Base-by-base conservation (phyloP, 2,329 filamentous ascomycete genomes). In the Ceratocystis diversiconidia region DNA sequence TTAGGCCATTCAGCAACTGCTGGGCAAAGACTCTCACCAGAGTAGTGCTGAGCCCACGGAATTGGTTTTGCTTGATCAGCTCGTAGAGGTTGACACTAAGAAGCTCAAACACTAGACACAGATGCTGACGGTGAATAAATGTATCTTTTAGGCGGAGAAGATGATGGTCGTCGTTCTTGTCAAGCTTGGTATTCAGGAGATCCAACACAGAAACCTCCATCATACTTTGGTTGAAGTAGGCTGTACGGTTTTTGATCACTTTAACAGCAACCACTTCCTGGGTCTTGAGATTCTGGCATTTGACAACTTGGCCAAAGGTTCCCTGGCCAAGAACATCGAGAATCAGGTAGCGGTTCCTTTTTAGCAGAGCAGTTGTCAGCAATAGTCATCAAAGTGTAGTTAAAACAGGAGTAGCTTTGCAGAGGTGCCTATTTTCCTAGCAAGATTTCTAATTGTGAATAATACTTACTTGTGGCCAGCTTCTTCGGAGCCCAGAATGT, bases 141-240 rank as follows among this genome's bases (percentile, higher is more conserved):
- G 94, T 99, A 72, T 99, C 94, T 74, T 96, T 96, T 57, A 99
- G 80, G 67, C 94, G 87, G 65, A 99, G 80, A 30, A 99, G 82
- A 75, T 99, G 94, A 72, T 99, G 94, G 71, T 99, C 94, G 72
- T 99, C 94, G 72, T 97, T 97, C 78, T 97, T 99, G 79, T 99
- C 94, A 73, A 97, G 91, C 74, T 96, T 95, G 69, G 91, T 96
- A 75, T 99, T 99, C 72, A 99, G 83, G 80, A 99, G 74, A 75
- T 99, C 94, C 66, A 99, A 80, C 28, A 99, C 94, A 1, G 94
- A 99, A 41, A 99, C 94, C 74, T 99, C 94, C 94, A 99, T 99
- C 94, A 99, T 99, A 75, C 94, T 97, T 76, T 99, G 94, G 74
- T 99, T 99, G 79, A 99, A 99, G 75, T 99, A 99, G 46, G 94